Percentiles rank a stretch among this genome's conserved stretches.
phyloP scores from a whole-genome alignment of 208 protist genomes.

The Trypanosoma avium region DNA sequence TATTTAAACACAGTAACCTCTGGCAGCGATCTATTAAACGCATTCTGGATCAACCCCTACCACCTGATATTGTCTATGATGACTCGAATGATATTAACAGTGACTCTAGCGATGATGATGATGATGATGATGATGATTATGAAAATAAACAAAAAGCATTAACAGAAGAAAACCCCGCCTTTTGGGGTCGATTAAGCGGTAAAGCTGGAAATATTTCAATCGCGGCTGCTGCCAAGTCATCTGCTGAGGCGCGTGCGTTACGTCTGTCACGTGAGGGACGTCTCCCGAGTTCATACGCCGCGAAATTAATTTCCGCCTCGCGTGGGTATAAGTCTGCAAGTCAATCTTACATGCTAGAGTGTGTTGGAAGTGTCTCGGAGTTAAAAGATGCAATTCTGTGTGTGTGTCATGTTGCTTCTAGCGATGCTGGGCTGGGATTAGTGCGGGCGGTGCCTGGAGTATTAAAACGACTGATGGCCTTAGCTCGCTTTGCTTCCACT shows the following conservation, averaged over 20 bases:
- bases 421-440: conserved; percentile 64
- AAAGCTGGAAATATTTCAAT: too few species aligned
- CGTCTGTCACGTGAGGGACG: conserved; percentile 5
- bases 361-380: conserved; percentile 52
- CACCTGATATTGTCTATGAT: conserved; percentile 70
- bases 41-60: conserved; percentile 70
- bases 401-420: conserved; percentile 70
- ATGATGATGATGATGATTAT: conserved; percentile 28
- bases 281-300: conserved; percentile 18
- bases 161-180: conserved; percentile 26
- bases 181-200: conserved; percentile 10
- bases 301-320: conserved; percentile 61
- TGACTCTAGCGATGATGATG: conserved; percentile 42
- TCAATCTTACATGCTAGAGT: conserved; percentile 61
- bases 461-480: conserved; percentile 54
- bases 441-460: conserved; percentile 47
- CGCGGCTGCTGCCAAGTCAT: not conserved
- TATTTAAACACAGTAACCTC: conserved; percentile 81
- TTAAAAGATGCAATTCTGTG: conserved; percentile 82
- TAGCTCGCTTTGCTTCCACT: conserved; percentile 69
- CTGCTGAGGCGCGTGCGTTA: conserved; percentile 2
- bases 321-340: conserved; percentile 62
- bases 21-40: conserved; percentile 76
- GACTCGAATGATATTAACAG: conserved; percentile 40
- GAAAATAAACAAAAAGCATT: conserved; percentile 17